These are phyloP conservation scores for Sanghuangporus sanghuang DNA, from an alignment of 1,284 basidiomycete genomes.

Conservation along the genomic window DNA sequence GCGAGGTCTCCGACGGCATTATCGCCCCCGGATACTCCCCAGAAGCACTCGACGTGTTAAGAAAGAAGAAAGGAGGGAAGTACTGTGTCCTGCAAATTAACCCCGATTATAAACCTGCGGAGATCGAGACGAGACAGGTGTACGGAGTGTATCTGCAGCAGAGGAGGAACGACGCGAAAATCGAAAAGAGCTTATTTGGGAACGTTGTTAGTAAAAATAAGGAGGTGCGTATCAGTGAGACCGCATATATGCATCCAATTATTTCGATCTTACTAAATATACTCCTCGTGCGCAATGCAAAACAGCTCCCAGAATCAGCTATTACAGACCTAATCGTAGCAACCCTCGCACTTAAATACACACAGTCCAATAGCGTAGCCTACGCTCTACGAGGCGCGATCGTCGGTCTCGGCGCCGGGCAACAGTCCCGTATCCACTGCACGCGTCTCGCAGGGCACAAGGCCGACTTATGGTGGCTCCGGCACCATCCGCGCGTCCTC, in stretches of 20 bases:
- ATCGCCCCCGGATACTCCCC: slow-evolving; percentile 91
- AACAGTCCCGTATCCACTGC: slow-evolving; percentile 99
- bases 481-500: slow-evolving; percentile 92
- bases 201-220: slow-evolving; percentile 90
- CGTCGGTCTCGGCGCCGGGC: slow-evolving; percentile 95
- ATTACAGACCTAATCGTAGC: slow-evolving; percentile 89
- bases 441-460: slow-evolving; percentile 96
- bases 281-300: not conserved
- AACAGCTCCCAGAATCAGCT: slow-evolving; percentile 68
- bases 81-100: slow-evolving; percentile 98
- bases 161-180: slow-evolving; percentile 87
- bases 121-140: slow-evolving; percentile 90
- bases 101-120: slow-evolving; percentile 68
- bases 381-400: slow-evolving; percentile 93
- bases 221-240: slow-evolving; percentile 43
- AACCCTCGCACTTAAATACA: slow-evolving; percentile 97
- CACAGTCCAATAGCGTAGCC: slow-evolving; percentile 97
- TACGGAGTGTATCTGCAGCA: slow-evolving; percentile 93
- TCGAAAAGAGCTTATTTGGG: slow-evolving; percentile 76
- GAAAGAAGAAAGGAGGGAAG: slow-evolving; percentile 98
- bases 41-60: slow-evolving; percentile 87
- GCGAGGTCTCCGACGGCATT: slow-evolving; percentile 97
- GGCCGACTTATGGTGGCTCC: slow-evolving; percentile 99
- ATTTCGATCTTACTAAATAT: not conserved
- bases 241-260: not conserved